Base-by-base conservation (phyloP, 2,329 filamentous ascomycete species). In the Epichloe brachyelytri region DNA sequence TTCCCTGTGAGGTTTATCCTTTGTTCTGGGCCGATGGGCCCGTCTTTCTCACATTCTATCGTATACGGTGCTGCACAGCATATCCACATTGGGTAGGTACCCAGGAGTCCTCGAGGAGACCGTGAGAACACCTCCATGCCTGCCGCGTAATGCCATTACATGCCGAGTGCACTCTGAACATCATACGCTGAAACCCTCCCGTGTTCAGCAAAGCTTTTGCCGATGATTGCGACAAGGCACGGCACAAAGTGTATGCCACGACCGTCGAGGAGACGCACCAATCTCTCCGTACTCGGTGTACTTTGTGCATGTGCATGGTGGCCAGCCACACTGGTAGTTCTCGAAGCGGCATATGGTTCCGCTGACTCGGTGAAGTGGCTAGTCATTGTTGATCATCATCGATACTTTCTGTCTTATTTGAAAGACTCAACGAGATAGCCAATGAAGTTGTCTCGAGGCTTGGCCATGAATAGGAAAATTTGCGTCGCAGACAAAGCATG, bases 341-440 rank as follows among this genome's bases (percentile, higher is more conserved):
- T 51, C 20, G 45, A 48, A 33, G 50, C 45, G 39, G 36, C 15
- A 51, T 26, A 43, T 43, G 26, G 34, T 34, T 50, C 41, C 33
- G 20, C 36, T 1, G 26, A 46, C 43, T 38, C 10, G 43, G 19
- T 22, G 34, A 11, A 37, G n/a, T 12, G 30, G 17, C 20, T 30
- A n/a, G 22, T 33, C 20, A n/a, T n/a, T 33, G 15, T 43, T 17
- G 20, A 14, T 7, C 22, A 11, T n/a, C 14, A 4, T 30, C 1
- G 8, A n/a, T n/a, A 5, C 14, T 15, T 22, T 15, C 8, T 33
- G 12, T 8, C n/a, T 43, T 26, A 26, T n/a, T 15, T 33, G n/a
- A 26, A n/a, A 3, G 5, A 33, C 6, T 26, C 15, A 14, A 43
- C 14, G n/a, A 30, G 14, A 33, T n/a, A 8, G 15, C 8, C 5